These are phyloP conservation scores for Picea glauca DNA, from an alignment of 75 land plant genomes.

Conservation along the genomic window DNA sequence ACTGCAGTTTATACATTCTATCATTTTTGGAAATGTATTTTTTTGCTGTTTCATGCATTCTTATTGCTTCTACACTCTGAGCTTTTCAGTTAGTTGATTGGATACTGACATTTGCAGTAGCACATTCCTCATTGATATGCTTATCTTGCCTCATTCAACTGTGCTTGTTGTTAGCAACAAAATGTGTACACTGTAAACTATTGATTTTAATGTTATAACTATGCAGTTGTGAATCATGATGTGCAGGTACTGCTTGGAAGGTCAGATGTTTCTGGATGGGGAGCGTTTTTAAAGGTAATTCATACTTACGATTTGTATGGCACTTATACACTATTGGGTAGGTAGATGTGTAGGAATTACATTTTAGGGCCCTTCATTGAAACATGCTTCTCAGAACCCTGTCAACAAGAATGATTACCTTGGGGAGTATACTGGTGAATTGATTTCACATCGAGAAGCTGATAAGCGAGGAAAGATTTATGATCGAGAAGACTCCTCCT, in stretches of 20 bases:
- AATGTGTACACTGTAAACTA: not conserved
- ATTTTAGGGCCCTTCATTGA: slow-evolving; percentile 1
- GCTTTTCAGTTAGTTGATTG: not conserved
- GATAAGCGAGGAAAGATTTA: slow-evolving; percentile 99
- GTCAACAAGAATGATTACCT: slow-evolving; percentile 93
- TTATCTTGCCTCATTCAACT: not conserved
- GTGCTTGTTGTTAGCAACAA: not conserved
- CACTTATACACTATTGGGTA: not conserved
- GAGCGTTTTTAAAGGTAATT: slow-evolving; percentile 92
- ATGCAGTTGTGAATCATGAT: not conserved
- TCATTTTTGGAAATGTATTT: not conserved
- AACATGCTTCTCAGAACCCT: slow-evolving; percentile 58
- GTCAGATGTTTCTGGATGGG: slow-evolving; percentile 99
- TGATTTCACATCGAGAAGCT: slow-evolving; percentile 96
- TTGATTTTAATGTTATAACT: not conserved
- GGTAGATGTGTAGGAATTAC: not conserved
- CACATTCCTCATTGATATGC: not conserved
- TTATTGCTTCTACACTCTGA: not conserved
- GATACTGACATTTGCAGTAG: not conserved
- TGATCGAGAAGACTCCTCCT: slow-evolving; percentile 94
- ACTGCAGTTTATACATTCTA: no score
- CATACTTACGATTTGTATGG: not conserved
- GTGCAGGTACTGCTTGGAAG: slow-evolving; percentile 91
- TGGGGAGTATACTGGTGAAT: slow-evolving; percentile 97
- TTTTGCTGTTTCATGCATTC: not conserved